A percentile compares a stretch with the other conserved stretches of the same genome.
Evolutionary conservation across 192 early-diverging fungal species (phyloP).

Genomic region (Funneliformis geosporum): DNA sequence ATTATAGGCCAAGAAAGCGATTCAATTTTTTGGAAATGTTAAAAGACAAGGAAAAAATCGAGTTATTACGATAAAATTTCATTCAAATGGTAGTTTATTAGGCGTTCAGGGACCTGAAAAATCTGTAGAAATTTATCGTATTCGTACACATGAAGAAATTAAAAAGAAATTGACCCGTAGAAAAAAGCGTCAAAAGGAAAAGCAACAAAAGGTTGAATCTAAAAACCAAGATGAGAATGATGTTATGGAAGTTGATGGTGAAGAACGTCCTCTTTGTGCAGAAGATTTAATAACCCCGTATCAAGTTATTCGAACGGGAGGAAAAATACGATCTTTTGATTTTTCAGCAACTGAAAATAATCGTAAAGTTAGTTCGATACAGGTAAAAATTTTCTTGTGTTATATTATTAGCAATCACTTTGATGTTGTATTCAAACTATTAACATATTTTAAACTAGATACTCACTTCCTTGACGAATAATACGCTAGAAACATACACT

Average conservation of each 20-base stretch:
- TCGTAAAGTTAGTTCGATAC: slow-evolving; percentile 48
- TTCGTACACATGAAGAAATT: slow-evolving; percentile 77
- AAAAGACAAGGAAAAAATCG: slow-evolving; percentile 80
- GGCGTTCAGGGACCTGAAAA: slow-evolving; percentile 81
- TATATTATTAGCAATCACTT: neutral
- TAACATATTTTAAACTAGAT: slow-evolving; percentile 44
- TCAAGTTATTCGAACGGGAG: slow-evolving; percentile 69
- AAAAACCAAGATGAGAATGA: slow-evolving; percentile 44
- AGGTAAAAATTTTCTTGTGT: slow-evolving; percentile 33
- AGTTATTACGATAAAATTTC: slow-evolving; percentile 75
- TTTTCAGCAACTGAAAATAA: slow-evolving; percentile 58
- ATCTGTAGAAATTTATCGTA: slow-evolving; percentile 80
- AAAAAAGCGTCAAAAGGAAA: slow-evolving; percentile 76
- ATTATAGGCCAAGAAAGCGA: slow-evolving; percentile 60
- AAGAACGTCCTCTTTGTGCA: slow-evolving; percentile 59
- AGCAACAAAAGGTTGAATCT: slow-evolving; percentile 55
- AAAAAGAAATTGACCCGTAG: slow-evolving; percentile 81
- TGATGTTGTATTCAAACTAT: neutral
- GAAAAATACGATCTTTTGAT: slow-evolving; percentile 83
- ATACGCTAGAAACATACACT: slow-evolving; percentile 79
- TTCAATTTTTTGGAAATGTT: slow-evolving; percentile 75
- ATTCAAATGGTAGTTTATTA: slow-evolving; percentile 76
- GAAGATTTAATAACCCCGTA: slow-evolving; percentile 78
- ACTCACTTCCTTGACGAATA: slow-evolving; percentile 78
- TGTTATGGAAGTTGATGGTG: slow-evolving; percentile 39